Percentiles rank a stretch among this genome's conserved stretches.
These are phyloP conservation scores for Gynostemma pentaphyllum DNA, from an alignment of 306 rosid genomes.

Conservation along the genomic window DNA sequence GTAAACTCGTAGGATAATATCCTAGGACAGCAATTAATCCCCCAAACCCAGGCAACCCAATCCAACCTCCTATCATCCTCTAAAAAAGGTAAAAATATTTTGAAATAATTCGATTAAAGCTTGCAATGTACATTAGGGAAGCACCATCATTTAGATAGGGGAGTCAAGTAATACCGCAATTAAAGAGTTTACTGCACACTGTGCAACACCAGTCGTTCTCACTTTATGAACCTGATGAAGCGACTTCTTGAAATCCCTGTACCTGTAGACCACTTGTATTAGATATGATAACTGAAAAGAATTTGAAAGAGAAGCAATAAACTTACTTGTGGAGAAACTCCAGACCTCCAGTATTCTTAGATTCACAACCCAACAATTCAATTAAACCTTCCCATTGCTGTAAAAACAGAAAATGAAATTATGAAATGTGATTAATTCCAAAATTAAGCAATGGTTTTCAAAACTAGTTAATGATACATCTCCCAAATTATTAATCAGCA, in stretches of 20 bases:
- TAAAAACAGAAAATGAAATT: conserved; percentile 4
- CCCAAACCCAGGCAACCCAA: too few relatives aligned
- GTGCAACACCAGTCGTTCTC: conserved; percentile 54
- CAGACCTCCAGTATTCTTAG: conserved; percentile 82
- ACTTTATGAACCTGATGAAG: conserved; percentile 54
- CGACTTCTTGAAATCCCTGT: conserved; percentile 82
- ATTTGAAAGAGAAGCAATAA: neutral
- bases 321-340: conserved; percentile 85
- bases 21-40: too few relatives aligned
- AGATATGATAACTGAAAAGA: conserved; percentile 2
- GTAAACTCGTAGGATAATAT: too few relatives aligned
- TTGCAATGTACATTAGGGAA: neutral
- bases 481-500: neutral
- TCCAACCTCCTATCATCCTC: neutral
- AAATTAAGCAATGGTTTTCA: neutral
- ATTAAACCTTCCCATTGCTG: conserved; percentile 98
- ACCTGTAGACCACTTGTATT: conserved; percentile 34
- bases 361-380: conserved; percentile 85
- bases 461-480: neutral
- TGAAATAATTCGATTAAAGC: neutral
- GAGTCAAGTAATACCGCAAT: conserved; percentile 37
- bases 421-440: neutral
- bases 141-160: neutral
- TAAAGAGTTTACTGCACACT: conserved; percentile 68
- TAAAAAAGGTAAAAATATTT: neutral